phyloP scores from a whole-genome alignment of 306 rosid genomes.

The Rosa lucieae region DNA sequence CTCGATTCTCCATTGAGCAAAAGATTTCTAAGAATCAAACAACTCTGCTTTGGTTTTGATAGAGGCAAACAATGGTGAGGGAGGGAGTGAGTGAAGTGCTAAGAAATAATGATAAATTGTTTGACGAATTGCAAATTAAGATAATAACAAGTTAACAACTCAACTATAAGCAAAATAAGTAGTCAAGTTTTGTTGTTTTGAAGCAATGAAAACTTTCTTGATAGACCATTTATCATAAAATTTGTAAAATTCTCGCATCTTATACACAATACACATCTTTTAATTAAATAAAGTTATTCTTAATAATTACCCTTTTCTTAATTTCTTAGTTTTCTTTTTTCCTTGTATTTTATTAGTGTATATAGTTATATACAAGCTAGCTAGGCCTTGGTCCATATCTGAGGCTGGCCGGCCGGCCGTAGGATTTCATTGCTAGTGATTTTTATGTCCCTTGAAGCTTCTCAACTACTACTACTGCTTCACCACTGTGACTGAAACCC shows the following conservation, averaged over 20 bases:
- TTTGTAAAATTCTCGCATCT: too few relatives aligned
- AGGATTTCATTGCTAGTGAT: slow-evolving; percentile 24
- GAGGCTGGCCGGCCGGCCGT: neutral
- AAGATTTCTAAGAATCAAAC: neutral
- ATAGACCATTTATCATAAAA: neutral
- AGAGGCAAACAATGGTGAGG: too few relatives aligned
- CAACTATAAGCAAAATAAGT: neutral
- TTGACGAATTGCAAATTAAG: neutral
- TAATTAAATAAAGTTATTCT: too few relatives aligned
- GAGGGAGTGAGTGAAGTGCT: too few relatives aligned
- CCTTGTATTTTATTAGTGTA: too few relatives aligned
- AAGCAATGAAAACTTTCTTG: neutral
- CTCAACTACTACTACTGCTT: slow-evolving; percentile 15
- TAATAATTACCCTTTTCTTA: too few relatives aligned
- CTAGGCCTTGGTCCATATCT: neutral
- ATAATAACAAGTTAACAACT: neutral
- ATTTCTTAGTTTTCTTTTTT: too few relatives aligned
- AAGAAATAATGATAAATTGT: neutral
- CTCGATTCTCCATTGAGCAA: too few relatives aligned
- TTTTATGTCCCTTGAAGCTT: slow-evolving; percentile 13
- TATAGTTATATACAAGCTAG: too few relatives aligned
- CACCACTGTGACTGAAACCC: neutral
- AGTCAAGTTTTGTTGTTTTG: neutral
- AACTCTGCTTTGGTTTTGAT: neutral
- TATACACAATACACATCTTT: too few relatives aligned